Percentiles rank a stretch among this genome's conserved stretches.
These are phyloP conservation scores for Xylaria sp. DNA, from an alignment of 2,329 filamentous ascomycete genomes.

Conservation along the genomic window DNA sequence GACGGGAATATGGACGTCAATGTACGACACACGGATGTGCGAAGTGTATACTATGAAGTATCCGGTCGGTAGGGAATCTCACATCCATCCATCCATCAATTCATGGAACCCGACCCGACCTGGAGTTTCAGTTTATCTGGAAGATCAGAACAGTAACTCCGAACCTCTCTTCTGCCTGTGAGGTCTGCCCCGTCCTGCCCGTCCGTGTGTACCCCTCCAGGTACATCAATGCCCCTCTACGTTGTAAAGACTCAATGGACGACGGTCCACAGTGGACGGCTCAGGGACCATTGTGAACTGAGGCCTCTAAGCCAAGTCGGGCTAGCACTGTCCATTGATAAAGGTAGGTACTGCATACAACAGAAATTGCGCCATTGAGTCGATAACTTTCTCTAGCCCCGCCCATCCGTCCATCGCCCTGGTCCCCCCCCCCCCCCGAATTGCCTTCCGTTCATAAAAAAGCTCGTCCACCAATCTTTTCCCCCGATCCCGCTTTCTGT, in stretches of 20 bases:
- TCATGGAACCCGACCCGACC: too few species aligned
- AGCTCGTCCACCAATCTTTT: neutral
- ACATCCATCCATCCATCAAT: too few species aligned
- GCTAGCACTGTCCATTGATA: neutral
- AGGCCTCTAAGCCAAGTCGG: neutral
- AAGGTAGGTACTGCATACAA: too few species aligned
- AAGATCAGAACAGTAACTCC: conserved; percentile 21
- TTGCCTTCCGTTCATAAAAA: conserved; percentile 2
- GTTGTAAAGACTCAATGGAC: too few species aligned
- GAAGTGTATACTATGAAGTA: too few species aligned
- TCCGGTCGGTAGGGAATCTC: too few species aligned
- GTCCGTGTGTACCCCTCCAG: neutral
- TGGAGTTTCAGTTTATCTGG: conserved; percentile 23
- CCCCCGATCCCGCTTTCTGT: neutral
- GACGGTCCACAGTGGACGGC: conserved; percentile 6
- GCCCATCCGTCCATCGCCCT: too few species aligned
- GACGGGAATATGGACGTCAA: too few species aligned
- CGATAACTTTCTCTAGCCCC: neutral
- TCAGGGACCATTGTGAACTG: conserved; percentile 17
- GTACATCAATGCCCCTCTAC: neutral
- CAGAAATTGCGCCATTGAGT: conserved; percentile 10
- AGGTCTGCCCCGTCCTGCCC: conserved; percentile 12
- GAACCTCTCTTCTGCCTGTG: conserved; percentile 14
- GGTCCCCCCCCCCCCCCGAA: conserved; percentile 6
- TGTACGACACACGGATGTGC: too few species aligned